phyloP scores from a whole-genome alignment of 2,329 filamentous ascomycete species.

The Fusarium dlaminii region DNA sequence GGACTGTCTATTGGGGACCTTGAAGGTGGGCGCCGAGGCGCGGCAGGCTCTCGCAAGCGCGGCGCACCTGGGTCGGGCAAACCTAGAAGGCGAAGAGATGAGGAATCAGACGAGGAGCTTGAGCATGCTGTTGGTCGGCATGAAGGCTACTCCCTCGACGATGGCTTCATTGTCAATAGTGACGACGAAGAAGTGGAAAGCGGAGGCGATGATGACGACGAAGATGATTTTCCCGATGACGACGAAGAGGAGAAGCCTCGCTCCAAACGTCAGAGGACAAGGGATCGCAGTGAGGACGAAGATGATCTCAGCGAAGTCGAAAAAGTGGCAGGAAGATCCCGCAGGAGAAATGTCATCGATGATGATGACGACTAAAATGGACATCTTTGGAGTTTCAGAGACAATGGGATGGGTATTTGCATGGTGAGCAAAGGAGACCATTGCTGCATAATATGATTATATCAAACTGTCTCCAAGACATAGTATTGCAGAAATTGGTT shows the following conservation, averaged over 20 bases:
- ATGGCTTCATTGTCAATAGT: constrained; percentile 80
- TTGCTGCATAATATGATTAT: constrained; percentile 27
- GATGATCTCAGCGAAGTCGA: constrained; percentile 67
- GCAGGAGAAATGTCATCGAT: constrained; percentile 66
- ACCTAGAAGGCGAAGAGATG: constrained; percentile 68
- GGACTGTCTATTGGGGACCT: constrained; percentile 75
- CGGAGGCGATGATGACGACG: constrained; percentile 72
- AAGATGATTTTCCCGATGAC: constrained; percentile 65
- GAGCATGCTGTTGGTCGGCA: constrained; percentile 68
- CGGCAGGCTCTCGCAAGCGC: constrained; percentile 62
- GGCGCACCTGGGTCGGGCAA: constrained; percentile 60
- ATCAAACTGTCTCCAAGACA: not conserved
- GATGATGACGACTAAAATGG: constrained; percentile 65
- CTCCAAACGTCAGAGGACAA: constrained; percentile 62
- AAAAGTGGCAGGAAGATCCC: constrained; percentile 56
- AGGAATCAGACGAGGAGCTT: constrained; percentile 81
- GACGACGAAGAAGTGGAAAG: constrained; percentile 75
- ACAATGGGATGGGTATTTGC: not conserved
- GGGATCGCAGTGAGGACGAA: constrained; percentile 54
- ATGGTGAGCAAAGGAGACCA: not conserved
- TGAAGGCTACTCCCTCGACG: constrained; percentile 82
- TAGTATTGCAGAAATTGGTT: not conserved
- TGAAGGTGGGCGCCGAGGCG: constrained; percentile 66
- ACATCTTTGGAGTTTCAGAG: not conserved
- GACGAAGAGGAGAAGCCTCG: constrained; percentile 59